Percentiles rank a stretch among this genome's conserved stretches.
phyloP scores from a whole-genome alignment of 2,329 filamentous ascomycete species.

The Fusarium acutatum region DNA sequence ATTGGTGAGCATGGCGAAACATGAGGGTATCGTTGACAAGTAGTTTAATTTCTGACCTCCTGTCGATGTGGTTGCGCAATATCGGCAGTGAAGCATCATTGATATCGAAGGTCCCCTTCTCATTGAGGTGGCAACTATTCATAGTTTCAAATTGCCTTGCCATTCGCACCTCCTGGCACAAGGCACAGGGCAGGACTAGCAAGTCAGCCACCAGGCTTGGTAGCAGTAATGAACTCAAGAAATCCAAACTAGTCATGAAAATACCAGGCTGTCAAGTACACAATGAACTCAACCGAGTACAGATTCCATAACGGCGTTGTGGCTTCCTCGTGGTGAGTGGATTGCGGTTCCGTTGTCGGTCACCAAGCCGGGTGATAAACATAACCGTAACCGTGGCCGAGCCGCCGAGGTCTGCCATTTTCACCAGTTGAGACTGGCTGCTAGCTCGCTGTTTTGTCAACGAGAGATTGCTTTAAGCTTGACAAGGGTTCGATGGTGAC shows the following conservation, averaged over 20 bases:
- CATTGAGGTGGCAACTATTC: neutral
- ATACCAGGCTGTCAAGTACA: conserved; percentile 12
- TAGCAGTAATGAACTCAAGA: neutral
- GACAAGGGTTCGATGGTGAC: conserved; percentile 4
- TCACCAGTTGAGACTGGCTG: conserved; percentile 16
- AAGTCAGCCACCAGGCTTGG: conserved; percentile 4
- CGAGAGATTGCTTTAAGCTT: conserved; percentile 21
- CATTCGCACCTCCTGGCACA: conserved; percentile 16
- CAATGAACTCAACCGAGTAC: neutral
- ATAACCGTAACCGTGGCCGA: conserved; percentile 7
- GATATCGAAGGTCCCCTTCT: neutral
- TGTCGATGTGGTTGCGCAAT: neutral
- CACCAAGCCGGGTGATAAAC: conserved; percentile 28
- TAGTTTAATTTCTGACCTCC: neutral
- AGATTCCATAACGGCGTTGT: neutral
- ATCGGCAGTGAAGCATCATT: neutral
- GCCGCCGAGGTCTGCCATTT: neutral
- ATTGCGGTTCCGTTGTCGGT: conserved; percentile 20
- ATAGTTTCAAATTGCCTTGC: conserved; percentile 2
- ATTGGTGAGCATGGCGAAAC: neutral
- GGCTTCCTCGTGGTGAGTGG: conserved; percentile 12
- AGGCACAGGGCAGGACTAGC: conserved; percentile 19
- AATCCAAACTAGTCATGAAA: neutral
- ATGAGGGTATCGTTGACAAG: neutral
- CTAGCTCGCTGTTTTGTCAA: conserved; percentile 1